Conservation (phyloP, 2,329 filamentous ascomycete species). For the Colletotrichum orbiculare region DNA sequence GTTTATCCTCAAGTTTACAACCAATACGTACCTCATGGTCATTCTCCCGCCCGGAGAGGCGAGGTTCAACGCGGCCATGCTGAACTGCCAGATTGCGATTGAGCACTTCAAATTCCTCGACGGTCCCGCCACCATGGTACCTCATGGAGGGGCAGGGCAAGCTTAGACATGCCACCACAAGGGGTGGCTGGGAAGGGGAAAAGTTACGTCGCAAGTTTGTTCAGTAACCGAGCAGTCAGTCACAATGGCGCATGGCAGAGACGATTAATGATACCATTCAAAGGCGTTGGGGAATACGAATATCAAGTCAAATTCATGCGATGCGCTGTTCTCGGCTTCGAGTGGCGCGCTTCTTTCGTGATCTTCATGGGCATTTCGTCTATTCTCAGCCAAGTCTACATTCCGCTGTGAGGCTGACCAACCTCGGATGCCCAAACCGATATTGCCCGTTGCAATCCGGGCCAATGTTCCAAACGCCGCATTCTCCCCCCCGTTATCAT, state of each 20-base stretch:
- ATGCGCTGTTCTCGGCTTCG: too few species aligned
- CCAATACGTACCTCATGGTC: conserved; percentile 96
- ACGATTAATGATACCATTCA: conserved; percentile 38
- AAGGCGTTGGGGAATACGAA: conserved; percentile 17
- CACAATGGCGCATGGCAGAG: conserved; percentile 27
- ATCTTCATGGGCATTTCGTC: conserved; percentile 8
- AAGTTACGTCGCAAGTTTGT: neutral
- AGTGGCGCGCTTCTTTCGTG: too few species aligned
- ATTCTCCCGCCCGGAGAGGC: conserved; percentile 92
- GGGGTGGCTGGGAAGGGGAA: neutral
- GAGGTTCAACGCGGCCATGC: conserved; percentile 87
- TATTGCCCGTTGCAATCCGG: neutral
- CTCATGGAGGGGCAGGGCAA: conserved; percentile 18
- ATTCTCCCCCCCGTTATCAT: conserved; percentile 11
- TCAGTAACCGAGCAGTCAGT: conserved; percentile 5
- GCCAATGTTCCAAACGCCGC: conserved; percentile 35
- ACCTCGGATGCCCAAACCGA: conserved; percentile 18
- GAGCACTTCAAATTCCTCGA: conserved; percentile 81
- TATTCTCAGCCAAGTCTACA: conserved; percentile 33
- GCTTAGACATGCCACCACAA: neutral
- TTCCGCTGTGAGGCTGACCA: conserved; percentile 26
- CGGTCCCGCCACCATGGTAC: conserved; percentile 50
- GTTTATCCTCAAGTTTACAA: conserved; percentile 95
- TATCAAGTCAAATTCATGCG: conserved; percentile 3
- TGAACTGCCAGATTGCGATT: conserved; percentile 89